Conservation (phyloP, 352 stramenopile genomes). For the Peronospora farinosa region DNA sequence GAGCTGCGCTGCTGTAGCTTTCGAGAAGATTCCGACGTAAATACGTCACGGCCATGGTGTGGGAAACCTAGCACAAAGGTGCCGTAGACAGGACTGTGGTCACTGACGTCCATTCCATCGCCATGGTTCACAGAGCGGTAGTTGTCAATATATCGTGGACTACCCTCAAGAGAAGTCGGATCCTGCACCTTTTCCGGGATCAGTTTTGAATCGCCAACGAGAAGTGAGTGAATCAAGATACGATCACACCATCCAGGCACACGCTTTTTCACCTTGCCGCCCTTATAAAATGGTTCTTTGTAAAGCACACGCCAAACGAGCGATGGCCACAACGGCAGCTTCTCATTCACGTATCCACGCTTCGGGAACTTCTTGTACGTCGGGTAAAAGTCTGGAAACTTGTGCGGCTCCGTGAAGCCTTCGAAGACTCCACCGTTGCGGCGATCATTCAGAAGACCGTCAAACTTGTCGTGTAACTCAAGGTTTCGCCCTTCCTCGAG, state of each 20-base stretch:
- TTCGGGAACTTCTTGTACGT: constrained; percentile 88
- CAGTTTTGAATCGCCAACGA: constrained; percentile 73
- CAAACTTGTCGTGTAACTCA: constrained; percentile 81
- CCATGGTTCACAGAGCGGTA: constrained; percentile 81
- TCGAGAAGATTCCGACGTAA: constrained; percentile 19
- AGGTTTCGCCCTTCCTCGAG: constrained; percentile 66
- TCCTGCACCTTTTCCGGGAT: constrained; percentile 70
- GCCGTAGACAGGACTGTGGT: constrained; percentile 74
- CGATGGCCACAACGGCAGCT: constrained; percentile 55
- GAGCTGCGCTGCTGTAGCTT: constrained; percentile 30
- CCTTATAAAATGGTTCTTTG: constrained; percentile 88
- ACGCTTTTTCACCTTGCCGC: constrained; percentile 85
- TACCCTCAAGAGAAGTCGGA: constrained; percentile 33
- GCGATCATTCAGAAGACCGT: constrained; percentile 76
- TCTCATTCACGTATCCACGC: constrained; percentile 57
- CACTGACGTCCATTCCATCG: constrained; percentile 74
- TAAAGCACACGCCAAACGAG: constrained; percentile 77
- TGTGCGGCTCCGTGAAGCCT: constrained; percentile 73
- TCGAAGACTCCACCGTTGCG: constrained; percentile 70
- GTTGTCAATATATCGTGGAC: constrained; percentile 54
- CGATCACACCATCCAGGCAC: constrained; percentile 84
- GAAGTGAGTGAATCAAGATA: constrained; percentile 77
- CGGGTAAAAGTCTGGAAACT: constrained; percentile 84
- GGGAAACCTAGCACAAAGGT: constrained; percentile 76
- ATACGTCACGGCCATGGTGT: constrained; percentile 22